Base-by-base conservation (phyloP, 2,329 filamentous ascomycete genomes). In the Fusarium paranaense region DNA sequence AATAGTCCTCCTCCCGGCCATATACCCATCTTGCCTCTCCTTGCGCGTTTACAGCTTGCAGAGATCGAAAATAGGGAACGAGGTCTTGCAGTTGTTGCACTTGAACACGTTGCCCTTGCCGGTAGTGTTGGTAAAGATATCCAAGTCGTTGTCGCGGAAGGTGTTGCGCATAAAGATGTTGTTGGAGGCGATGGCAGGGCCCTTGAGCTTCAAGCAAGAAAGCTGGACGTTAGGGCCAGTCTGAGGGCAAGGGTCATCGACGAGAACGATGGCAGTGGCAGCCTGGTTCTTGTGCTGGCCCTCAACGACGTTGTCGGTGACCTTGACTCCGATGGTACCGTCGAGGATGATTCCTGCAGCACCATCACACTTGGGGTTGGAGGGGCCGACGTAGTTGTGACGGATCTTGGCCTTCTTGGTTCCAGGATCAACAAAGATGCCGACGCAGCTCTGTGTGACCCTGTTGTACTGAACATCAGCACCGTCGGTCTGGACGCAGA, bases 401-500 rank as follows among this genome's bases (percentile, higher is more conserved):
- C 64, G 62, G 47, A 84, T 64, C 35, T 77, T 73, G 38, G 80
- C 81, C 11, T 77, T 72, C 20, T 75, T 71, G 11, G 82, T 74
- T 6, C 71, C 71, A 1, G 82, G 82, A 32, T 84, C 82, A 25
- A 83, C 76, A 60, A 80, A 81, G 33, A 78, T 73, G 3, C 80
- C 83, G 33, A 74, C 67, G 62, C 83, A 84, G 59, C 68, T 71
- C 18, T 78, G 70, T 0, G 61, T 71, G n/a, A 84, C 79, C 3
- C 68, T 74, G 42, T 84, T 84, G 67, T 81, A 64, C 35, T 78
- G 72, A 3, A 84, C 62, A 4, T 80, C 71, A 5, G 81, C 81
- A 0, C 69, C 56, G 6, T 78, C 71, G 2, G 82, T 83, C 70
- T 83, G 81, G 1, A 84, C 77, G 30, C 82, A 84, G 10, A 84